A percentile compares a stretch with the other conserved stretches of the same genome.
These are phyloP conservation scores for Perkinsus olseni DNA, from an alignment of 169 alveolate species.

Conservation along the genomic window DNA sequence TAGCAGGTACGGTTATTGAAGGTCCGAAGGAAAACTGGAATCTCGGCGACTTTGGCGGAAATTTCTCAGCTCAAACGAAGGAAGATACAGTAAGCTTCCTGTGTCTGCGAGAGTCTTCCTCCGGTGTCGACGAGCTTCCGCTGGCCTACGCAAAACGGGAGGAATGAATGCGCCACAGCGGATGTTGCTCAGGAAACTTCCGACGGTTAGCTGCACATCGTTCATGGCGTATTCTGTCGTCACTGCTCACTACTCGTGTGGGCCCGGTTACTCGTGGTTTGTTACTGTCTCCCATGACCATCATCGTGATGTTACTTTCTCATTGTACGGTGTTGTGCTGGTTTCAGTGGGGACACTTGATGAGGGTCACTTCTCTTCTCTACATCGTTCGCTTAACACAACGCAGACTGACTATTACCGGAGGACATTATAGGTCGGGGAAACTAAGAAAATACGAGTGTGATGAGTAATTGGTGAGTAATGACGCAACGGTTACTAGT, in stretches of 20 bases:
- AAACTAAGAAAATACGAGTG: no score
- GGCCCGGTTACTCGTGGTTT: not conserved
- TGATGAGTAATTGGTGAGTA: no score
- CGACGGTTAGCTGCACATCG: no score
- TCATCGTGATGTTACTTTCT: not conserved
- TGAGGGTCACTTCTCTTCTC: no score
- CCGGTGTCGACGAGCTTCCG: no score
- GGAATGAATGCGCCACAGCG: no score
- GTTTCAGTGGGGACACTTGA: not conserved
- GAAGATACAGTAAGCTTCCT: not conserved
- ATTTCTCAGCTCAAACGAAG: not conserved
- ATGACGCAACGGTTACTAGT: no score
- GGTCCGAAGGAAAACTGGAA: not conserved
- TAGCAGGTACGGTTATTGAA: not conserved
- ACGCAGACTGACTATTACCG: no score
- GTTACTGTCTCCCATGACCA: not conserved
- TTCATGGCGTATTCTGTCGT: not conserved
- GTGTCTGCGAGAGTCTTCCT: no score
- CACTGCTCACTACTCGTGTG: not conserved
- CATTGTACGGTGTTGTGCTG: not conserved
- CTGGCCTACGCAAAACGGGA: not conserved
- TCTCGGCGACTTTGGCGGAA: not conserved
- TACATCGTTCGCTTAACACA: no score
- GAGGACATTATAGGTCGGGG: no score
- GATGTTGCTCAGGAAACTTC: no score